Conservation (phyloP, 176 grass and related monocot genomes). For the Saccharum officinarum region DNA sequence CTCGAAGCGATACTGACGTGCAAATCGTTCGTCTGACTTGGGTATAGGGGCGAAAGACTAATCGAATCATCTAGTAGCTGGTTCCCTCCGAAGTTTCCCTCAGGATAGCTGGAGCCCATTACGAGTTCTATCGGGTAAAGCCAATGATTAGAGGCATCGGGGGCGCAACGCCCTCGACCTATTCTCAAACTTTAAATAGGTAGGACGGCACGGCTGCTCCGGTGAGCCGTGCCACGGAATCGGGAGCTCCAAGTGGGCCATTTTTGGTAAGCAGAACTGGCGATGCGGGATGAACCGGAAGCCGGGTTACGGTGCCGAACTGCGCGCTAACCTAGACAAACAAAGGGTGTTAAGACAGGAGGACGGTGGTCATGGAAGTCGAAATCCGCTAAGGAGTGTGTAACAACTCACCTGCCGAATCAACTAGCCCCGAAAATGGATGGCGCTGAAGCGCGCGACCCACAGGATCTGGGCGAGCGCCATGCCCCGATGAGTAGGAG, state of each 20-base stretch:
- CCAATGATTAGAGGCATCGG: conserved; percentile 70
- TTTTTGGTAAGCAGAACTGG: conserved; percentile 79
- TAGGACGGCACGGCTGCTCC: conserved; percentile 30
- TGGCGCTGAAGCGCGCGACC: too few relatives aligned
- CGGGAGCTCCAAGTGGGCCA: conserved; percentile 68
- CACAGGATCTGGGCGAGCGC: too few relatives aligned
- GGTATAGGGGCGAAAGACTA: conserved; percentile 48
- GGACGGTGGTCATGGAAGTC: too few relatives aligned
- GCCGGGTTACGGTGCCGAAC: conserved; percentile 64
- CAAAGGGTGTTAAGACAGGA: too few relatives aligned
- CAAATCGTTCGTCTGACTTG: conserved; percentile 31
- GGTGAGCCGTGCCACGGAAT: conserved; percentile 36
- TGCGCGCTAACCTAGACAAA: conserved; percentile 63
- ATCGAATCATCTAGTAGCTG: conserved; percentile 55
- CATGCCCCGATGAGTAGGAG: too few relatives aligned
- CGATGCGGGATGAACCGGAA: conserved; percentile 75
- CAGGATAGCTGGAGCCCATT: conserved; percentile 59
- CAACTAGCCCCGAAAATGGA: conserved; percentile 65
- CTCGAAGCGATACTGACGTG: conserved; percentile 59
- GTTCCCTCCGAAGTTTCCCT: conserved; percentile 50
- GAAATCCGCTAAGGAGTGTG: too few relatives aligned
- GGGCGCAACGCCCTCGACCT: conserved; percentile 59
- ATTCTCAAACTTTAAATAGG: conserved; percentile 65
- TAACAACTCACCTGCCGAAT: conserved; percentile 33
- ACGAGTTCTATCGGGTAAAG: conserved; percentile 56